Evolutionary conservation across 345 rosid species (phyloP), one percentile per base, ranked within the genome.

Genomic region (Microcos paniculata): DNA sequence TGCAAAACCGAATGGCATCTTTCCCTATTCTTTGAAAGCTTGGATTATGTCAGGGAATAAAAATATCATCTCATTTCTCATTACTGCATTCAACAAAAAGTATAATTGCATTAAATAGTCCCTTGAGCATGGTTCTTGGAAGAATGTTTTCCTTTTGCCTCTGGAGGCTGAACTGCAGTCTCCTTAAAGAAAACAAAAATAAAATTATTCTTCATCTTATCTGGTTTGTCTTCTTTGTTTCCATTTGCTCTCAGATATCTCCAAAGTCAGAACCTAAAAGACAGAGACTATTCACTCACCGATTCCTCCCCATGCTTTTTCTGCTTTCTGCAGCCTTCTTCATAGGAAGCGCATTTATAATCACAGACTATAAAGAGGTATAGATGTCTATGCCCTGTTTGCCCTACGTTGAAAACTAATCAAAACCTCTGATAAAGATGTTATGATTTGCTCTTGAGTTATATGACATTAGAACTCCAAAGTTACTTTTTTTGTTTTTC

Each of bases 321-420:
- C 79, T 84, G 66, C 83, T 89, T 43, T 79, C 84, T 73, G 80
- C 82, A 42, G 80, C 83, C 71, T 84, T 88, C 78, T 83, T 87
- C 76, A 61, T 84, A 10, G 86, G 88, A 33, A 83, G 80, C 82
- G 90, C 84, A 33, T 75, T 87, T 77, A n/a, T 82, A 19, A 70
- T 84, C 70, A 59, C 83, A 26, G 87, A 84, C 62, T 80, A 79
- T 62, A 87, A 84, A 46, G 82, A 81, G 85, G 92, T 88, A 81
- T 59, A 38, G 24, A 38, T 14, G 2, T 65, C 48, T 40, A 35
- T 33, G 5, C 21, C 7, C 15, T 33, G 18, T 63, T 33, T 62
- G 10, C 15, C 35, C 14, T 33, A 63, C 49, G 55, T 74, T 43
- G 53, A 70, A 70, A 31, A 31, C 61, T 46, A 73, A 16, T 59